Evolutionary conservation across 1,139 yeast species (phyloP), one percentile per base, ranked within the genome.

Genomic region (Scheffersomyces parashehatae): DNA sequence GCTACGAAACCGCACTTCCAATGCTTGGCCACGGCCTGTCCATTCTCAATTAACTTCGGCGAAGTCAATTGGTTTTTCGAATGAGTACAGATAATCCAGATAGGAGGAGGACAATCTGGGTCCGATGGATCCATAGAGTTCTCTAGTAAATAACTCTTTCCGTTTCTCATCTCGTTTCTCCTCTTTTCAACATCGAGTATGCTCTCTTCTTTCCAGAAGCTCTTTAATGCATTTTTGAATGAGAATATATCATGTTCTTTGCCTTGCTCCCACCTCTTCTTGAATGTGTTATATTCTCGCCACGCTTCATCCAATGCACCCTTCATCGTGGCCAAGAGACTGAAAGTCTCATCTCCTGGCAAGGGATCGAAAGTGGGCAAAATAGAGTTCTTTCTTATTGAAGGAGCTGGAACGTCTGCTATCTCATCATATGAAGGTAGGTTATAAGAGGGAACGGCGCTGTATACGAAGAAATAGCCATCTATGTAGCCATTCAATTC

Each of bases 401-500:
- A 1, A 3, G 29, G 10, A 29, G 29, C 13, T 24, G 14, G 13
- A 20, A 10, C 20, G 10, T 37, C 41, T 14, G 39, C 24, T n/a
- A 48, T 50, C 35, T 62, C 65, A 13, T 67, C 68, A 52, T 82
- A 82, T 0, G 68, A 59, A 2, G 87, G 88, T 0, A 85, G 85
- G 40, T 69, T 64, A 29, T 65, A 57, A 12, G 76, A 70, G 3
- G 93, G 91, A 1, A 85, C 76, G 2, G 88, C 83, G 46, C 84
- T 79, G 59, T 84, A 85, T 32, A 83, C 82, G 36, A 84, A 72
- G 39, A 85, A 70, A 58, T 86, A 86, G 0, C 90, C 91, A 59
- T 84, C 85, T n/a, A 85, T 75, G 34, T 78, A 71, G 1, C 89
- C 90, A 58, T 85, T 85, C 50, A 86, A 63, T 48, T 85, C 91